These are phyloP conservation scores for Didymella exigua DNA, from an alignment of 2,329 filamentous ascomycete species.

Conservation along the genomic window DNA sequence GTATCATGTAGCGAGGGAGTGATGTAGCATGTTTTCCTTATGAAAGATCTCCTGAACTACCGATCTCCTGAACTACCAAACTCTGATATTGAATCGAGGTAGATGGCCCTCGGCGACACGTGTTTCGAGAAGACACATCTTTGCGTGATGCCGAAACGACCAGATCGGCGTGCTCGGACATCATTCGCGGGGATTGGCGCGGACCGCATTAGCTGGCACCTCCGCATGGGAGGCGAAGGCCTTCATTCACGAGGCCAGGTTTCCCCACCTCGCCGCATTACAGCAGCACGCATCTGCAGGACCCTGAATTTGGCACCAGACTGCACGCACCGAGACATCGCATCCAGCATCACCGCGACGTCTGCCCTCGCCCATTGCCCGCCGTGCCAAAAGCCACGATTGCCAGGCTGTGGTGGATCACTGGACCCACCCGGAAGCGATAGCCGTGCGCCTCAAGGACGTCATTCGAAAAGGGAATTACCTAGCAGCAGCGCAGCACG, in stretches of 20 bases:
- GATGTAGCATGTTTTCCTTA: too few species aligned
- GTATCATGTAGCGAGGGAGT: too few species aligned
- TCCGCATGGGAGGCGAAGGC: constrained; percentile 18
- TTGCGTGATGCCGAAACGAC: constrained; percentile 20
- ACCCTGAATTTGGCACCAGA: constrained; percentile 20
- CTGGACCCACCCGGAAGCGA: constrained; percentile 13
- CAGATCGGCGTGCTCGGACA: constrained; percentile 6
- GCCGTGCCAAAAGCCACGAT: constrained; percentile 23
- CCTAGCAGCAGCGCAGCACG: constrained; percentile 24
- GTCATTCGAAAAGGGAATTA: constrained; percentile 34
- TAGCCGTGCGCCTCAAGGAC: constrained; percentile 30
- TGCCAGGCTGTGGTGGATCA: constrained; percentile 7
- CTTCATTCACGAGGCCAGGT: constrained; percentile 13
- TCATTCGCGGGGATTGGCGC: constrained; percentile 19
- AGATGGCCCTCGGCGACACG: neutral
- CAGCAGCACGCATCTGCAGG: constrained; percentile 21
- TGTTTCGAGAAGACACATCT: constrained; percentile 5
- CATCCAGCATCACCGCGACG: constrained; percentile 11
- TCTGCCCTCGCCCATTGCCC: constrained; percentile 17
- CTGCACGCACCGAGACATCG: constrained; percentile 2
- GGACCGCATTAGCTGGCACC: constrained; percentile 23
- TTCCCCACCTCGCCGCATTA: constrained; percentile 19
- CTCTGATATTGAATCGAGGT: too few species aligned
- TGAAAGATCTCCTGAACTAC: too few species aligned
- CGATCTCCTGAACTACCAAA: too few species aligned